Base-by-base conservation (phyloP, 2,329 filamentous ascomycete genomes). In the Zymoseptoria crescenta region DNA sequence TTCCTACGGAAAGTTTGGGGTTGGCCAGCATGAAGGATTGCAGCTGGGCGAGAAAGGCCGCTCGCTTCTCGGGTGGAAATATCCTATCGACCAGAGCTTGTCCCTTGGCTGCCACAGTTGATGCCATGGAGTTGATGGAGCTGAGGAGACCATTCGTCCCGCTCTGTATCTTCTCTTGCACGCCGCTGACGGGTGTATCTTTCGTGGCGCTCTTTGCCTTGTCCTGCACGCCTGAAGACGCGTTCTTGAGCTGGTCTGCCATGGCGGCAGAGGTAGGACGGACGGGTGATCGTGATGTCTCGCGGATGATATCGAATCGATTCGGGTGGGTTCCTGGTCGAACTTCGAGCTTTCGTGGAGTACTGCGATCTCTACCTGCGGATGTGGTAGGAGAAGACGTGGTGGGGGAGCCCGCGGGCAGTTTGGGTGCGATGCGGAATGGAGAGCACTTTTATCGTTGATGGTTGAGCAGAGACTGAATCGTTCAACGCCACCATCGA, bases 1-100 rank as follows among this genome's bases (percentile, higher is more conserved):
- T 52, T 4, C 85, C 21, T 77, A 90, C 88, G 57, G 87, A 85
- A 50, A 91, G 76, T 62, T 90, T 76, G 2, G 90, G 90, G 58
- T 87, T 86, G 54, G 80, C 76, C 5, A 79, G 73, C 16, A 86
- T 83, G 68, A 89, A 87, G 4, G 75, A 70, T 41, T 78, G 76
- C 28, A 82, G 73, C 51, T 76, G 78, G 16, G 81, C 76, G 65
- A 85, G 79, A 49, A 83, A 77, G 58, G 79, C 77, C 62, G 83
- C 79, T 54, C 87, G 81, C 60, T 81, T 81, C 41, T 83, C 76
- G 0, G 87, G 85, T 51, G 84, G 81, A 50, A 90, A 77, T 57
- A 84, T 67, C 45, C 72, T 71, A 66, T 86, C 78, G 30, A 85
- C 65, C 2, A 76, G 64, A 54, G 63, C 70, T 61, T 72, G 68